Evolutionary conservation across 2,329 filamentous ascomycete species (phyloP), one percentile per base, ranked within the genome.

Genomic region (Xylaria sp.): DNA sequence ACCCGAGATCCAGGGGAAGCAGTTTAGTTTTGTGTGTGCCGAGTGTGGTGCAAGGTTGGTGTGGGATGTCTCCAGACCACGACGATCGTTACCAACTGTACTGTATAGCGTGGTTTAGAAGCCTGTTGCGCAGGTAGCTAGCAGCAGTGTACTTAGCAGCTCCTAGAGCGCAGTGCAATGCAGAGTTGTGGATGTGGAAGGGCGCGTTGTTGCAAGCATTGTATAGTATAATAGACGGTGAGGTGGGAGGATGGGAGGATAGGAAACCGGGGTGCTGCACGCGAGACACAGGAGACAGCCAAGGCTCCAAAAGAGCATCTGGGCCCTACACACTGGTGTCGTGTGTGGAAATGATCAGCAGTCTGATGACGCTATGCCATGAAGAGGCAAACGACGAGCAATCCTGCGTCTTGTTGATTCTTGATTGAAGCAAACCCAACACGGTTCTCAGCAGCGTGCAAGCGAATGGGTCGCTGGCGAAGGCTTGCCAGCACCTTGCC

Each of bases 341-440:
- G 64, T 54, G 69, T 63, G 59, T 62, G 69, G 71, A 59, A 73
- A 69, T 68, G 71, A 73, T 73, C 71, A 70, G 69, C 71, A 66
- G 66, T 59, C 69, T 57, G 68, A 72, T 68, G 69, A 70, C 70
- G 70, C 70, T 71, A 71, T 68, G 59, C 66, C 61, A 43, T 61
- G 67, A 66, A 66, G 67, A 67, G 65, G 64, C 67, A 69, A 67
- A 67, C 54, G 55, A 66, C 61, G 57, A 44, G 43, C 58, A 54
- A 56, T 61, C 62, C 61, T 55, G 41, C 49, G 49, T 47, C 56
- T 41, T 46, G 41, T 53, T 29, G 44, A 49, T 51, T 35, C 37
- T 58, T 63, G 23, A 52, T 53, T 25, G 29, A 47, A 55, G 44
- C 35, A 53, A 49, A 54, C 44, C n/a, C 62, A 21, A 46, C 47